phyloP scores from a whole-genome alignment of 1,284 basidiomycete species.

The Moniliella sp. region DNA sequence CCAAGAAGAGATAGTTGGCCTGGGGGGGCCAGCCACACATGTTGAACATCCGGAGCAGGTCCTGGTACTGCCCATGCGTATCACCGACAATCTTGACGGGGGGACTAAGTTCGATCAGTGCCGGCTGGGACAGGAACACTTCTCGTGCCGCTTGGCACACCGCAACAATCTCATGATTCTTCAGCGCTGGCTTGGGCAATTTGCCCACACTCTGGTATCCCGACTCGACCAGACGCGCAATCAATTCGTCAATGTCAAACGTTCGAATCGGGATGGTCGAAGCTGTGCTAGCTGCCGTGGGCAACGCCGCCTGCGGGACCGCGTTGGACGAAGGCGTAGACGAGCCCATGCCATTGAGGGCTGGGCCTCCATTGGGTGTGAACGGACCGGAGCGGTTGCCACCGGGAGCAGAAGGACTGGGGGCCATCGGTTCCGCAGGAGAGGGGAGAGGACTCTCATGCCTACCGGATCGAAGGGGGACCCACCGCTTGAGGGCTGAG shows the following conservation, averaged over 20 bases:
- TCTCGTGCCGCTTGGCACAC: conserved; percentile 90
- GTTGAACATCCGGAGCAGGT: conserved; percentile 91
- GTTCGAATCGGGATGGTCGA: conserved; percentile 36
- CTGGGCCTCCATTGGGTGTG: too few species aligned
- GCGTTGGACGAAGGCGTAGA: too few species aligned
- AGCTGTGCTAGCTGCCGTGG: too few species aligned
- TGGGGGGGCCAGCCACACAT: conserved; percentile 97
- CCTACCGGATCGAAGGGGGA: too few species aligned
- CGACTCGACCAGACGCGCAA: conserved; percentile 77
- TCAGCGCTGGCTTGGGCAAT: conserved; percentile 84
- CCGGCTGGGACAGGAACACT: conserved; percentile 86
- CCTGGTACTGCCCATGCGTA: conserved; percentile 94
- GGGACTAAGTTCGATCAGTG: conserved; percentile 84
- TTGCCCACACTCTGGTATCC: conserved; percentile 96
- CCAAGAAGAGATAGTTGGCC: conserved; percentile 92
- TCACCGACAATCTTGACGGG: conserved; percentile 99
- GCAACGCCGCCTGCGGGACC: too few species aligned
- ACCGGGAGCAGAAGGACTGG: too few species aligned
- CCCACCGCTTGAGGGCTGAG: too few species aligned
- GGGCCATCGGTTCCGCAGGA: too few species aligned
- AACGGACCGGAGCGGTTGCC: too few species aligned
- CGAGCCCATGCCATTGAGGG: too few species aligned
- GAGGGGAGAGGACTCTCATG: too few species aligned
- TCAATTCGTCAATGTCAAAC: conserved; percentile 96
- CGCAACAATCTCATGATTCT: conserved; percentile 83